Evolutionary conservation across 1,284 basidiomycete species (phyloP).

Genomic region (Apiotrichum laibachii): DNA sequence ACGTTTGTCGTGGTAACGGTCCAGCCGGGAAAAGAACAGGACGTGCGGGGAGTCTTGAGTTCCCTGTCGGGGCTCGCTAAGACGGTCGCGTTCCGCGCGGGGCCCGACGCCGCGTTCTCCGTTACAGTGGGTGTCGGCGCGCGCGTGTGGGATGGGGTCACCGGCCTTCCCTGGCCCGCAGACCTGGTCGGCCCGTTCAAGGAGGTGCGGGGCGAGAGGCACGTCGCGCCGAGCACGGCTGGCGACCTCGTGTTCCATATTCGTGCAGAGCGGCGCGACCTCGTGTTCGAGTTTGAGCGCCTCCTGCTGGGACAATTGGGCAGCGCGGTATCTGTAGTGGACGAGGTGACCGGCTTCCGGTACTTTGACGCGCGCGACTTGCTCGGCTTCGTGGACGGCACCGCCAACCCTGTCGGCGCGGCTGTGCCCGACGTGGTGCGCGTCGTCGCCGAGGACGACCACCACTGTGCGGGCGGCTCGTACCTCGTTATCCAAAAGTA

Average conservation of each 20-base stretch:
- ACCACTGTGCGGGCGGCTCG: conserved; percentile 9
- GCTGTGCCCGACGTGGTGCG: conserved; percentile 4
- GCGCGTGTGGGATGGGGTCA: conserved; percentile 15
- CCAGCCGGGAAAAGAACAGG: background rate
- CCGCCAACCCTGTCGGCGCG: conserved; percentile 21
- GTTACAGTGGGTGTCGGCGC: conserved; percentile 20
- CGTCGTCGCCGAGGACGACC: conserved; percentile 2
- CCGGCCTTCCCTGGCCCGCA: conserved; percentile 8
- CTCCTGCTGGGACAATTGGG: conserved; percentile 15
- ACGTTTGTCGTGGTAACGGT: conserved; percentile 32
- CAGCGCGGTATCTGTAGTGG: conserved; percentile 9
- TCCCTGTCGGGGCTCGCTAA: conserved; percentile 9
- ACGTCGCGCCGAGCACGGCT: conserved; percentile 15
- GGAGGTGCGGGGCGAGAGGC: conserved; percentile 13
- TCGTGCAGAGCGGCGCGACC: conserved; percentile 18
- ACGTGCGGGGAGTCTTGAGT: conserved; percentile 7
- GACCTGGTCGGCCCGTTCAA: conserved; percentile 15
- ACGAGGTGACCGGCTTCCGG: conserved; percentile 16
- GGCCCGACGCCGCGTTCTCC: conserved; percentile 1
- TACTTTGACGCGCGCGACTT: conserved; percentile 26
- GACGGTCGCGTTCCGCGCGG: conserved; percentile 18
- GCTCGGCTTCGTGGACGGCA: conserved; percentile 24
- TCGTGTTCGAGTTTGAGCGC: conserved; percentile 21
- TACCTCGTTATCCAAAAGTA: conserved; percentile 23
- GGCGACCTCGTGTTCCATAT: conserved; percentile 22